Base-by-base conservation (phyloP, 306 rosid species). In the Pyrus communis region DNA sequence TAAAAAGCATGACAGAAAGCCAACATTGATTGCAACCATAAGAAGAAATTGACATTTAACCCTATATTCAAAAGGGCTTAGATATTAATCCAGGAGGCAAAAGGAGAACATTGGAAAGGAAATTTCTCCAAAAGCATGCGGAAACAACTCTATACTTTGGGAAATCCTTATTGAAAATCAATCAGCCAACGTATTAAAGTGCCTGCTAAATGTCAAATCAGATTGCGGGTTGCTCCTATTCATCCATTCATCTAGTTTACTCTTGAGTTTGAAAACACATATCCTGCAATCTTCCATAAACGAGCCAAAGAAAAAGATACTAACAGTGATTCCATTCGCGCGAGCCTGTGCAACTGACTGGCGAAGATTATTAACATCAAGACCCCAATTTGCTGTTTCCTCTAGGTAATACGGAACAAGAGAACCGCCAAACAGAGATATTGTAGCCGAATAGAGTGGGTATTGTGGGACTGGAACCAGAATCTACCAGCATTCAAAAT, bases 381-480 rank as follows among this genome's bases (percentile, higher is more conserved):
- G 99, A 80, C 99, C 99, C 99, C 99, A 96, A 66, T 96, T 96
- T 22, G 87, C 98, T 69, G 96, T 90, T 88, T 96, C 99, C 83
- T 96, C 99, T n/a, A 96, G 98, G 86, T 83, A 92, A 86, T 96
- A 96, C 5, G 98, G 97, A 79, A 96, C 98, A 86, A 96, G 96
- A 79, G 97, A 74, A 74, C 99, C 99, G 51, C 99, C 99, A 71
- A 76, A 79, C 55, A 96, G 87, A 73, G 96, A 77, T 69, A 96
- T 96, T 70, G 99, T 82, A 77, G 99, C 99, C 0, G 99, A 96
- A 82, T 96, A 96, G 73, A 96, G 99, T 9, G 99, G 99, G 88
- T 96, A 96, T 64, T 96, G 99, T 52, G 99, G 99, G 58, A 96
- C 99, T 52, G 99, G 99, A 84, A 96, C 99, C 98, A 96, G 86